phyloP scores from a whole-genome alignment of 2,329 filamentous ascomycete genomes.

The Alternaria brassicae region DNA sequence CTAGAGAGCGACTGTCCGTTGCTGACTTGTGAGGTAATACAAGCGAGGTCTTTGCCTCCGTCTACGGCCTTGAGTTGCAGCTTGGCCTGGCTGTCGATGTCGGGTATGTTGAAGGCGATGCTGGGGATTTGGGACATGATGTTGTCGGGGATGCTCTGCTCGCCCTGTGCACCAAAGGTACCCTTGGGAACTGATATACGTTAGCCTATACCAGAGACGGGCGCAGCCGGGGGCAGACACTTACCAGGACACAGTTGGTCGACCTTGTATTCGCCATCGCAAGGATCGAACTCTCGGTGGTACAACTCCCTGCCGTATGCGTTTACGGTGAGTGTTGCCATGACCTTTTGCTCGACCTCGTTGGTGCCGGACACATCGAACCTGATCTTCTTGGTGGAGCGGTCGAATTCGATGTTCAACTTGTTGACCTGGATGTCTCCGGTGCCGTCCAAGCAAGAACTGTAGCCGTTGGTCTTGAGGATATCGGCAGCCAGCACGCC shows the following conservation, averaged over 20 bases:
- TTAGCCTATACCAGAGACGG: conserved; percentile 21
- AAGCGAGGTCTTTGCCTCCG: conserved; percentile 71
- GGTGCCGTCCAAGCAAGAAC: conserved; percentile 68
- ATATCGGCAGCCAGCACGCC: conserved; percentile 71
- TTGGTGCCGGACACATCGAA: conserved; percentile 87
- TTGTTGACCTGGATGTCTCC: conserved; percentile 72
- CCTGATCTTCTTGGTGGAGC: conserved; percentile 71
- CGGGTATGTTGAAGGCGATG: conserved; percentile 89
- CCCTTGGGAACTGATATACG: conserved; percentile 70
- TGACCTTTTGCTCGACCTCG: conserved; percentile 77
- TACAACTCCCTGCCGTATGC: conserved; percentile 88
- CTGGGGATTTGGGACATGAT: conserved; percentile 79
- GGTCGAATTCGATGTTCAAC: conserved; percentile 81
- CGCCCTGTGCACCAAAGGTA: conserved; percentile 74
- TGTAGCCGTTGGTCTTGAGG: conserved; percentile 81
- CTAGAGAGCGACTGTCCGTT: conserved; percentile 86
- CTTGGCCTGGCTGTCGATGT: conserved; percentile 85
- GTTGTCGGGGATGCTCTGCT: conserved; percentile 72
- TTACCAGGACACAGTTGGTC: conserved; percentile 80
- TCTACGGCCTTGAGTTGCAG: conserved; percentile 73
- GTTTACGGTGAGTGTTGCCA: conserved; percentile 74
- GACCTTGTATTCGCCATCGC: conserved; percentile 70
- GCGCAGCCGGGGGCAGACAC: conserved; percentile 28
- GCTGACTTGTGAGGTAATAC: conserved; percentile 78
- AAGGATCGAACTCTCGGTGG: conserved; percentile 82